A percentile compares a stretch with the other conserved stretches of the same genome.
Evolutionary conservation across 2,329 filamentous ascomycete species (phyloP).

Genomic region (Nigrospora osmanthi): DNA sequence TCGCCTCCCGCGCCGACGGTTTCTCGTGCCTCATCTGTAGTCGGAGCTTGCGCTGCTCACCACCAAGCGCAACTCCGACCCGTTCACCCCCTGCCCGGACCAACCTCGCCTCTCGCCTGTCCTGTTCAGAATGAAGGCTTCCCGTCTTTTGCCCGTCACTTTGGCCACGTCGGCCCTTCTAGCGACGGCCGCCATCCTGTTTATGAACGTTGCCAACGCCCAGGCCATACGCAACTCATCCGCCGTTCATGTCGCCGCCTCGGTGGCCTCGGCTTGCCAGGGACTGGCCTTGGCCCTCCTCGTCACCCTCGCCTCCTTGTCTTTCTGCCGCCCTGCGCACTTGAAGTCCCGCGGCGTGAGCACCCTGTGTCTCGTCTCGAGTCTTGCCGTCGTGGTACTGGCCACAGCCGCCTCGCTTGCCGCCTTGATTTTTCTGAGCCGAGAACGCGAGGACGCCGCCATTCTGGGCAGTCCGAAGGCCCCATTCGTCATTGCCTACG

Average conservation of each 20-base stretch:
- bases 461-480: slow-evolving; percentile 23
- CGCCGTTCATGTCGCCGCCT: slow-evolving; percentile 25
- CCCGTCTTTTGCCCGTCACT: slow-evolving; percentile 5
- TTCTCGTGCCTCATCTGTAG: no score
- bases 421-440: slow-evolving; percentile 31
- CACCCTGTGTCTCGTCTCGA: slow-evolving; percentile 24
- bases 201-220: slow-evolving; percentile 32
- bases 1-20: no score
- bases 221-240: slow-evolving; percentile 19
- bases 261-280: slow-evolving; percentile 29
- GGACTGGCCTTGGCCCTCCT: slow-evolving; percentile 26
- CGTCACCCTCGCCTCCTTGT: slow-evolving; percentile 20
- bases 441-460: slow-evolving; percentile 17
- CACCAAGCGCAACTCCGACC: no score
- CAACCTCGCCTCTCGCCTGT: no score
- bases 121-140: not conserved
- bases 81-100: no score
- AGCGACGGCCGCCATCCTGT: slow-evolving; percentile 29
- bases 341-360: slow-evolving; percentile 14
- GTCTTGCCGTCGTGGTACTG: slow-evolving; percentile 28
- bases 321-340: slow-evolving; percentile 15
- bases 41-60: no score
- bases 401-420: slow-evolving; percentile 36
- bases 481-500: slow-evolving; percentile 33
- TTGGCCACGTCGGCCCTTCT: slow-evolving; percentile 28